These are phyloP conservation scores for Microbotryomycetes sp. DNA, from an alignment of 1,284 basidiomycete species.

Conservation along the genomic window DNA sequence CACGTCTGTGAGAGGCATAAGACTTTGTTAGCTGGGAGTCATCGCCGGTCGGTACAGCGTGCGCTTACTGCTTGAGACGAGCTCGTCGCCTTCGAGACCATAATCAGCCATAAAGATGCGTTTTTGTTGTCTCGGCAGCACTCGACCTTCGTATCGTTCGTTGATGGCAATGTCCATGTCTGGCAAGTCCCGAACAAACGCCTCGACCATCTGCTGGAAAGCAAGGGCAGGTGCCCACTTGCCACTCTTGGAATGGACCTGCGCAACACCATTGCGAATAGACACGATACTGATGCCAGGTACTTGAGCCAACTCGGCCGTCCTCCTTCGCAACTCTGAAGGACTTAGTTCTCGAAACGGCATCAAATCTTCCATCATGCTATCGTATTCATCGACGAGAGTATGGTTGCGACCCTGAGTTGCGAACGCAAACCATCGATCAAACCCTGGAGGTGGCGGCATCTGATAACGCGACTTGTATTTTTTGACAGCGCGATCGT, in stretches of 20 bases:
- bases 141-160: slow-evolving; percentile 80
- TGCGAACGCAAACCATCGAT: slow-evolving; percentile 80
- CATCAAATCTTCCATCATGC: slow-evolving; percentile 65
- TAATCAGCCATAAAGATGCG: slow-evolving; percentile 28
- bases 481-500: slow-evolving; percentile 59
- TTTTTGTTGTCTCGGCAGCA: slow-evolving; percentile 67
- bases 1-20: slow-evolving; percentile 50
- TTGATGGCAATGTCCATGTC: slow-evolving; percentile 90
- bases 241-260: slow-evolving; percentile 50
- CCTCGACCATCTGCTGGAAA: slow-evolving; percentile 59
- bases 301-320: slow-evolving; percentile 49
- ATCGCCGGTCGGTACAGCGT: not conserved
- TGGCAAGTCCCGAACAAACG: slow-evolving; percentile 55
- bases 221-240: slow-evolving; percentile 62
- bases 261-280: slow-evolving; percentile 32
- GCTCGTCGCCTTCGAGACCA: slow-evolving; percentile 29
- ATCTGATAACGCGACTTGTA: slow-evolving; percentile 70
- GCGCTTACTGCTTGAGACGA: slow-evolving; percentile 39
- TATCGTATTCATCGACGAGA: slow-evolving; percentile 87
- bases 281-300: slow-evolving; percentile 36
- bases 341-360: slow-evolving; percentile 73
- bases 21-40: slow-evolving; percentile 35
- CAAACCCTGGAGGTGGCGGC: slow-evolving; percentile 80
- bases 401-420: slow-evolving; percentile 58
- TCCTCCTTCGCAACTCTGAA: slow-evolving; percentile 62